These are phyloP conservation scores for Yamadazyma sp. DNA, from an alignment of 805 yeast species.

Conservation along the genomic window DNA sequence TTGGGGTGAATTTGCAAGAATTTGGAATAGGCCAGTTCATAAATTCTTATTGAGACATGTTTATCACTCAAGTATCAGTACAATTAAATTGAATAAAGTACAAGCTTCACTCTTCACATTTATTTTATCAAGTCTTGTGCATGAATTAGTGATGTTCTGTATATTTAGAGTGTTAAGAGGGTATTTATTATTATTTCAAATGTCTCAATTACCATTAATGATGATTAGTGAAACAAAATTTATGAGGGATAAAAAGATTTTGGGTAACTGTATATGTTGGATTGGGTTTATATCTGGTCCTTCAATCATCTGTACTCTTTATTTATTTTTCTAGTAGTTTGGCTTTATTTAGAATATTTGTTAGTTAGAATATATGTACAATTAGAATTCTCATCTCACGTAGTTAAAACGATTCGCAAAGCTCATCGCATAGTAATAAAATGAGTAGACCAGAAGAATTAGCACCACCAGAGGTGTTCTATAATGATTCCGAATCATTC, in stretches of 20 bases:
- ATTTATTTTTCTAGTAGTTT: constrained; percentile 62
- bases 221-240: constrained; percentile 57
- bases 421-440: not conserved
- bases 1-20: constrained; percentile 90
- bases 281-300: constrained; percentile 89
- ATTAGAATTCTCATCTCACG: constrained; percentile 1
- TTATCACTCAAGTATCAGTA: constrained; percentile 84
- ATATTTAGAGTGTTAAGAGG: constrained; percentile 79
- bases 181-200: constrained; percentile 74
- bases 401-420: too few relatives aligned
- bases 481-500: constrained; percentile 83
- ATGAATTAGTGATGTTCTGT: constrained; percentile 90
- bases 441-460: constrained; percentile 97
- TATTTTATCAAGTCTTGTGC: constrained; percentile 75
- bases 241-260: constrained; percentile 50
- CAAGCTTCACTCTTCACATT: constrained; percentile 79
- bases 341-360: not conserved
- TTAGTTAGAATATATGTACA: not conserved
- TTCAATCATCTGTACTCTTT: constrained; percentile 78
- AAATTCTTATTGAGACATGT: constrained; percentile 87
- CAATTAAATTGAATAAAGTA: constrained; percentile 58
- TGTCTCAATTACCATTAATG: constrained; percentile 83
- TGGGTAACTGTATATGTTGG: constrained; percentile 89
- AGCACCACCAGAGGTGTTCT: constrained; percentile 96
- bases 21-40: constrained; percentile 96